phyloP scores from a whole-genome alignment of 331 rosid genomes.

The Rosa hybrid region DNA sequence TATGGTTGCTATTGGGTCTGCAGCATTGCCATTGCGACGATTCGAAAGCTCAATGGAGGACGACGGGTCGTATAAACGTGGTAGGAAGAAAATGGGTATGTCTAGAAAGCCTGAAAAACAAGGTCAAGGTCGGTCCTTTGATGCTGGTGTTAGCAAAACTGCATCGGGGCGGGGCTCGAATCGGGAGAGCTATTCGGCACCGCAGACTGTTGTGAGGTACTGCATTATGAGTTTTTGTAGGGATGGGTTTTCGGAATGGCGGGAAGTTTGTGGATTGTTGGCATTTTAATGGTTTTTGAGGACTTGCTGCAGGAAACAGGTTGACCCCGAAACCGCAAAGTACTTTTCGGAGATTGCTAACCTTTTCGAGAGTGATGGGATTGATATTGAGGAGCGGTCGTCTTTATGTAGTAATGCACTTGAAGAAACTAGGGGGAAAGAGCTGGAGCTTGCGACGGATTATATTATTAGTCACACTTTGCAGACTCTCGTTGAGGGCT shows the following conservation, averaged over 20 bases:
- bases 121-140: slow-evolving; percentile 26
- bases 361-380: slow-evolving; percentile 58
- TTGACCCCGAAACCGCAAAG: slow-evolving; percentile 70
- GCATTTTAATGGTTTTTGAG: slow-evolving; percentile 12
- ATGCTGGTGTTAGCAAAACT: slow-evolving; percentile 28
- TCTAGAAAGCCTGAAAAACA: slow-evolving; percentile 40
- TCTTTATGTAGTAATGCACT: slow-evolving; percentile 77
- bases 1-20: slow-evolving; percentile 60
- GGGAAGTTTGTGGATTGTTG: slow-evolving; percentile 9
- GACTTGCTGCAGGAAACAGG: slow-evolving; percentile 64
- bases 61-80: slow-evolving; percentile 23
- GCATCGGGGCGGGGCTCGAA: slow-evolving; percentile 28
- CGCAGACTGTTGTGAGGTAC: slow-evolving; percentile 56
- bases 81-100: slow-evolving; percentile 41
- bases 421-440: slow-evolving; percentile 80
- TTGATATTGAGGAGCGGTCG: slow-evolving; percentile 69
- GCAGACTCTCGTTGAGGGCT: slow-evolving; percentile 72
- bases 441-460: slow-evolving; percentile 84
- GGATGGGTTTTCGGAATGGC: neutral
- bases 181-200: slow-evolving; percentile 11
- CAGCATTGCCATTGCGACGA: slow-evolving; percentile 43
- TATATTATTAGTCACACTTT: slow-evolving; percentile 83
- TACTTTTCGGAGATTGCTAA: slow-evolving; percentile 81
- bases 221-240: neutral
- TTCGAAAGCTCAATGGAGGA: slow-evolving; percentile 45